Evolutionary conservation across 176 grass and related monocot genomes (phyloP).

Genomic region (Zoysia japonica): DNA sequence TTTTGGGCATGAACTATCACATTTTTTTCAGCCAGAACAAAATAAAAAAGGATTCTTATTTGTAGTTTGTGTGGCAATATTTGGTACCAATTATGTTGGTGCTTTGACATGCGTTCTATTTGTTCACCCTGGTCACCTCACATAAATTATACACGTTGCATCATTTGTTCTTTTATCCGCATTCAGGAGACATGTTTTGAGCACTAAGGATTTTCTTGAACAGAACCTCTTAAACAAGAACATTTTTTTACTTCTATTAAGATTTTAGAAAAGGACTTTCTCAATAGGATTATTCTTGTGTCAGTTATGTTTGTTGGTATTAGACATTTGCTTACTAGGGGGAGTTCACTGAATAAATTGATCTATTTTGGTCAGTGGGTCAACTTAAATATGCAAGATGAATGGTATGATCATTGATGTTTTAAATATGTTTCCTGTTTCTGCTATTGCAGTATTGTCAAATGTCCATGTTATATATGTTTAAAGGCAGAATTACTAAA

Average conservation of each 20-base stretch:
- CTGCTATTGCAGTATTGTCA: neutral
- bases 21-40: neutral
- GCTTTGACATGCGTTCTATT: neutral
- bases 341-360: neutral
- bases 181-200: neutral
- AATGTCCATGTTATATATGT: neutral
- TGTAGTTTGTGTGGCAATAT: neutral
- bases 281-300: neutral
- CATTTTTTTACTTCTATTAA: no score
- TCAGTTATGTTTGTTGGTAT: neutral
- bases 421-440: neutral
- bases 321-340: neutral
- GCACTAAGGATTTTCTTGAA: no score
- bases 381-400: neutral
- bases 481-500: neutral
- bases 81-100: neutral
- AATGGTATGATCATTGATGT: neutral
- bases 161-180: neutral
- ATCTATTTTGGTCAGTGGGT: neutral
- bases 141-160: neutral
- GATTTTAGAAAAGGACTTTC: no score
- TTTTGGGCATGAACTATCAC: neutral
- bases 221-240: no score
- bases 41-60: neutral
- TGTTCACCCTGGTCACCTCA: neutral